These are phyloP conservation scores for Phtheirospermum japonicum DNA, from an alignment of 257 asterid species.

Conservation along the genomic window DNA sequence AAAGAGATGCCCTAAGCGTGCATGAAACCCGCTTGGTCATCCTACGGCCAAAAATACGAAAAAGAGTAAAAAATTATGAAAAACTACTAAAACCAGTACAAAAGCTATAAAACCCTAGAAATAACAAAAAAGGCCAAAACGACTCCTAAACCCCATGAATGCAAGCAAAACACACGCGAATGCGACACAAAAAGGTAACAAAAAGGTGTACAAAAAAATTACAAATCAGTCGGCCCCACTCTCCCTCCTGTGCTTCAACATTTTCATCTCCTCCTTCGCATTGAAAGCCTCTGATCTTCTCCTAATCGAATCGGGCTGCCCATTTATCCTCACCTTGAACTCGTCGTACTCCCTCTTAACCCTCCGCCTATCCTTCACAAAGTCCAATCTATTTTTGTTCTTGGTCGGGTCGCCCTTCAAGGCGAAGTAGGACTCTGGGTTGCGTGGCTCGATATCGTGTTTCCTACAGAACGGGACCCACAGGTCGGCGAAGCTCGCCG, in stretches of 20 bases:
- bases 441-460: slow-evolving; percentile 59
- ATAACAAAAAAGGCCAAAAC: too few species aligned
- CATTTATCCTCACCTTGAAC: slow-evolving; percentile 54
- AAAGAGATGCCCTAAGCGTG: too few species aligned
- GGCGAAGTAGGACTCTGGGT: slow-evolving; percentile 51
- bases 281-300: slow-evolving; percentile 58
- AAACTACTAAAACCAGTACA: too few species aligned
- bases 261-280: slow-evolving; percentile 57
- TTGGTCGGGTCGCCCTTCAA: slow-evolving; percentile 54
- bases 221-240: too few species aligned
- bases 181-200: too few species aligned
- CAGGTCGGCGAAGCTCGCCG: slow-evolving; percentile 55
- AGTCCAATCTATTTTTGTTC: slow-evolving; percentile 45
- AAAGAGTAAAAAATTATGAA: too few species aligned
- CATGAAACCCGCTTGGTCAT: too few species aligned
- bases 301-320: slow-evolving; percentile 51
- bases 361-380: slow-evolving; percentile 54
- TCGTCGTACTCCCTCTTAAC: slow-evolving; percentile 65
- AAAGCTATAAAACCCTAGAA: too few species aligned
- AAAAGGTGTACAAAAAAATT: too few species aligned
- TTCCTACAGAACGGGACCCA: slow-evolving; percentile 69
- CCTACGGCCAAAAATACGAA: too few species aligned
- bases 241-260: slow-evolving; percentile 49
- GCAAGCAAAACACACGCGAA: too few species aligned
- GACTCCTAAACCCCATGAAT: too few species aligned